Evolutionary conservation across 1,284 basidiomycete genomes (phyloP).

Genomic region (Boletus smithii): DNA sequence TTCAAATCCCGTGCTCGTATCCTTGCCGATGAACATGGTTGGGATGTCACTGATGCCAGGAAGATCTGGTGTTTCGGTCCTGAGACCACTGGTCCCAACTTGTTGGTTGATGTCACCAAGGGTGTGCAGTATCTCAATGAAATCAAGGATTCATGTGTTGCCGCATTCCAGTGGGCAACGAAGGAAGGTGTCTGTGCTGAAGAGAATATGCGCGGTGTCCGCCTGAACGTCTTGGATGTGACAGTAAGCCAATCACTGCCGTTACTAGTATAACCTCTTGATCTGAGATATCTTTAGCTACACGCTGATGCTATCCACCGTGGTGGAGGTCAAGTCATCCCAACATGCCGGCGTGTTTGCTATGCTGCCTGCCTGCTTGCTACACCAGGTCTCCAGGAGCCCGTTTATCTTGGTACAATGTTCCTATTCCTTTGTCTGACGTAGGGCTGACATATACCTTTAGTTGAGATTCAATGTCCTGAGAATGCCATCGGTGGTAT

Average conservation of each 20-base stretch:
- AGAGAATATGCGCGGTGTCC: constrained; percentile 98
- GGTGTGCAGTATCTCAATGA: constrained; percentile 98
- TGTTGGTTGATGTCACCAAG: constrained; percentile 98
- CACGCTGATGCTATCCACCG: constrained; percentile 99
- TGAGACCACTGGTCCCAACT: constrained; percentile 95
- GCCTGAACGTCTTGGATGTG: constrained; percentile 95
- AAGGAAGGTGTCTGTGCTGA: constrained; percentile 97
- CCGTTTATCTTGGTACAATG: constrained; percentile 81
- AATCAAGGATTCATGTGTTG: constrained; percentile 99
- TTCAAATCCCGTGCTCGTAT: constrained; percentile 95
- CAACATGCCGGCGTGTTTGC: constrained; percentile 92
- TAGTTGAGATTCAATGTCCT: constrained; percentile 97
- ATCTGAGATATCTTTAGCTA: constrained; percentile 49
- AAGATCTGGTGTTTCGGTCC: constrained; percentile 99
- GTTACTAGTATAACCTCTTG: neutral
- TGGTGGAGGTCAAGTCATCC: constrained; percentile 98
- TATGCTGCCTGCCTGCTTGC: constrained; percentile 96
- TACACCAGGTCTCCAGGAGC: constrained; percentile 91
- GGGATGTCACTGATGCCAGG: constrained; percentile 99
- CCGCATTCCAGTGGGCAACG: constrained; percentile 99
- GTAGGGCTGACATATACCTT: constrained; percentile 13
- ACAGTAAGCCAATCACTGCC: constrained; percentile 53
- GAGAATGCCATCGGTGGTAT: constrained; percentile 98
- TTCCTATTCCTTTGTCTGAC: neutral
- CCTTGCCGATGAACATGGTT: constrained; percentile 94